Percentiles rank a stretch among this genome's conserved stretches.
These are phyloP conservation scores for Kalanchoe fedtschenkoi DNA, from an alignment of 164 flowering plant genomes.

Conservation along the genomic window DNA sequence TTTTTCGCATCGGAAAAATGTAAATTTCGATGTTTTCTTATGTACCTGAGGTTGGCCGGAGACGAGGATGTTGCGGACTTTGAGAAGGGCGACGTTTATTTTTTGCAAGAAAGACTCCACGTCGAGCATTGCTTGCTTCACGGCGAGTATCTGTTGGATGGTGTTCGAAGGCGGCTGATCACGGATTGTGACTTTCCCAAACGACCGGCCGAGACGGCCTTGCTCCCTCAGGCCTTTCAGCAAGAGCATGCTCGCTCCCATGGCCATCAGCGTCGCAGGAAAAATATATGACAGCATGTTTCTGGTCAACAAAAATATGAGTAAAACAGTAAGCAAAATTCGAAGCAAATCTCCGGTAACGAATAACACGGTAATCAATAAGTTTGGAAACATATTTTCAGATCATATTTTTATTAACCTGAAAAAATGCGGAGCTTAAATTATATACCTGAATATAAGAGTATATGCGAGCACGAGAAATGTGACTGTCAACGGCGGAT, in stretches of 20 bases:
- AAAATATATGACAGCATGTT: conserved; percentile 62
- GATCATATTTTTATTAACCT: neutral
- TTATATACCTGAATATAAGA: conserved; percentile 67
- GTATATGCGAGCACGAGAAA: conserved; percentile 68
- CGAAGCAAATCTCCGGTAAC: neutral
- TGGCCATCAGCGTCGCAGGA: conserved; percentile 45
- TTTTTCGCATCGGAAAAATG: no score
- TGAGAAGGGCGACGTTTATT: conserved; percentile 62
- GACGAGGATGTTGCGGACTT: conserved; percentile 69
- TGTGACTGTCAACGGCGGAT: conserved; percentile 66
- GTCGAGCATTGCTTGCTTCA: conserved; percentile 81
- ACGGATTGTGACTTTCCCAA: conserved; percentile 70
- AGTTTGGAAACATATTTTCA: neutral
- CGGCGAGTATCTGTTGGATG: conserved; percentile 77
- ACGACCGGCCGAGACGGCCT: conserved; percentile 84
- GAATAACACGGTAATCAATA: no score
- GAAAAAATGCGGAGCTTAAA: no score
- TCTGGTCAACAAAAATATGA: conserved; percentile 19
- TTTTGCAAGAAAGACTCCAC: conserved; percentile 72
- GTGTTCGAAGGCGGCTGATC: conserved; percentile 98
- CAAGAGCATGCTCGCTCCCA: conserved; percentile 59
- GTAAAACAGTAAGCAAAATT: neutral
- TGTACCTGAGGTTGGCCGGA: conserved; percentile 91
- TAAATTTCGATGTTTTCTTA: no score
- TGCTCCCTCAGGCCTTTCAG: conserved; percentile 83